Percentiles rank a stretch among this genome's conserved stretches.
These are phyloP conservation scores for Apiotrichum montevideense DNA, from an alignment of 1,284 basidiomycete genomes.

Conservation along the genomic window DNA sequence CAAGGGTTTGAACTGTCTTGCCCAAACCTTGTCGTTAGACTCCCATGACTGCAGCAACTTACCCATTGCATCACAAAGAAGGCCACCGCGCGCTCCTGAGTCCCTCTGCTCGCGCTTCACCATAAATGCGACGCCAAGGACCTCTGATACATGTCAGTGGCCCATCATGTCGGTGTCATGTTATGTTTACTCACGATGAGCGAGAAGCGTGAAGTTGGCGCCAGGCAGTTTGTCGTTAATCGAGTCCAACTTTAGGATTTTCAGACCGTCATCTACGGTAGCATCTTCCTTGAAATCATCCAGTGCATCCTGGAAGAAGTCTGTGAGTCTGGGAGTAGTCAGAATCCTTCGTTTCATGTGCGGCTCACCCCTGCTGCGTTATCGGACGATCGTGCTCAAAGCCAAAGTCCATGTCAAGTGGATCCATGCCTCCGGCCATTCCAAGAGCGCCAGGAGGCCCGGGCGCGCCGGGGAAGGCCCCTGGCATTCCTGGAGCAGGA, in stretches of 20 bases:
- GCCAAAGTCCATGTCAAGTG: constrained; percentile 8
- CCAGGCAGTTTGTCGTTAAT: constrained; percentile 24
- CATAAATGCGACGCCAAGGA: constrained; percentile 47
- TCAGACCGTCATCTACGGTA: constrained; percentile 28
- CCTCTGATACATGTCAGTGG: constrained; percentile 11
- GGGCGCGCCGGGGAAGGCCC: not conserved
- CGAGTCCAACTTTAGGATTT: constrained; percentile 22
- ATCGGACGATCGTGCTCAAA: constrained; percentile 13
- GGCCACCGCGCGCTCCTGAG: constrained; percentile 34
- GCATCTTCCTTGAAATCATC: constrained; percentile 33
- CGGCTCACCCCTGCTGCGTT: constrained; percentile 19
- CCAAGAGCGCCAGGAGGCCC: too few species aligned
- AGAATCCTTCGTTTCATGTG: constrained; percentile 2
- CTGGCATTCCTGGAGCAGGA: not conserved
- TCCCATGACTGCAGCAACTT: not conserved
- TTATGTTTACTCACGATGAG: constrained; percentile 34
- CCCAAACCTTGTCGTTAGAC: constrained; percentile 33
- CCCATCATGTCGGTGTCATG: too few species aligned
- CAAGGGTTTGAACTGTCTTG: constrained; percentile 48
- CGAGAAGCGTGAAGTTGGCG: constrained; percentile 34
- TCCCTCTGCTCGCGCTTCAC: constrained; percentile 34
- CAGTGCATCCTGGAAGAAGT: constrained; percentile 33
- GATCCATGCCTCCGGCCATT: not conserved
- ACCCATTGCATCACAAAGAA: constrained; percentile 40
- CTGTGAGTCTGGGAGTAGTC: constrained; percentile 22